Evolutionary conservation across 2,329 filamentous ascomycete species (phyloP).

Genomic region (Penicillium sp.): DNA sequence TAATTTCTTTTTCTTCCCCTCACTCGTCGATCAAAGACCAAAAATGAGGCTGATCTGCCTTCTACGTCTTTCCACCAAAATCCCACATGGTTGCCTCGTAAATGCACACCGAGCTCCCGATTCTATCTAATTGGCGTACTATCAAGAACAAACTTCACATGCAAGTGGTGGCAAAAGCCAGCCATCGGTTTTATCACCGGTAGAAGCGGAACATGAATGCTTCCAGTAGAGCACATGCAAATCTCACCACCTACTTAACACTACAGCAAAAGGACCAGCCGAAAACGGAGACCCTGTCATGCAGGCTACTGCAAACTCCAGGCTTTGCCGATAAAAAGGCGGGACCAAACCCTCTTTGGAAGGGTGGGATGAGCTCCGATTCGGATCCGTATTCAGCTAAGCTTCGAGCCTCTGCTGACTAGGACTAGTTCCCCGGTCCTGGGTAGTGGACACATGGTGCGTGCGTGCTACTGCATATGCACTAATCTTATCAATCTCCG

Average conservation of each 20-base stretch:
- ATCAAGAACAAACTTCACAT: background rate
- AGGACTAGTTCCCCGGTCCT: background rate
- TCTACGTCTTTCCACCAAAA: background rate
- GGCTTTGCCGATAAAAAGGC: background rate
- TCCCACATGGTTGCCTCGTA: background rate
- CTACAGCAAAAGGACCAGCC: background rate
- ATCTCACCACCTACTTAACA: background rate
- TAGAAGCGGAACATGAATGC: background rate
- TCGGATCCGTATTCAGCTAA: slow-evolving; percentile 3
- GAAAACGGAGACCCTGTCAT: background rate
- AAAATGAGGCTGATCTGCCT: background rate
- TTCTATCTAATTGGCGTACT: background rate
- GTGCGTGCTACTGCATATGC: background rate
- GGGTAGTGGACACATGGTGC: background rate
- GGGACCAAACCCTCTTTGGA: background rate
- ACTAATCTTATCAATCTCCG: slow-evolving; percentile 6
- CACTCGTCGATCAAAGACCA: background rate
- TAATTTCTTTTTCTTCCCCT: background rate
- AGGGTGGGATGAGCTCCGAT: slow-evolving; percentile 1
- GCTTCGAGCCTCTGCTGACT: slow-evolving; percentile 2
- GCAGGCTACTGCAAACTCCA: background rate
- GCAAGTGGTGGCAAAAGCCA: background rate
- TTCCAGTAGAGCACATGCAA: background rate
- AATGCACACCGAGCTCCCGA: background rate
- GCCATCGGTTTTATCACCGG: background rate